Conservation (phyloP, 2,329 filamentous ascomycete genomes). For the Didymella lethalis region DNA sequence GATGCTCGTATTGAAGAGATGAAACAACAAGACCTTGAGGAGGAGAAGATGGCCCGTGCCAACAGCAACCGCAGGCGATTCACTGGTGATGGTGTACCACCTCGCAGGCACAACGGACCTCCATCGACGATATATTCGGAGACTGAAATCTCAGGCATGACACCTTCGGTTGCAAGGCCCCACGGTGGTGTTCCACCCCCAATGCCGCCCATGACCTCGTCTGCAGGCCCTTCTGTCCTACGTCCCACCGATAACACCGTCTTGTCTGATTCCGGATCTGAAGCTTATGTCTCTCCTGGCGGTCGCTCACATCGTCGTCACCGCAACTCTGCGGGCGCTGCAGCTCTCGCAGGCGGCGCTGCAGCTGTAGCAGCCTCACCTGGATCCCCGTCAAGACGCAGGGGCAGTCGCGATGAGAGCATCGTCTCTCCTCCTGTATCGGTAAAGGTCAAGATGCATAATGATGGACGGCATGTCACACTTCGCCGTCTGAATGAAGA, state of each 20-base stretch:
- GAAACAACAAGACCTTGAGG: slow-evolving; percentile 59
- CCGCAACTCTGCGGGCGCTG: slow-evolving; percentile 33
- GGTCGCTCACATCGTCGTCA: slow-evolving; percentile 46
- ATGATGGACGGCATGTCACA: slow-evolving; percentile 69
- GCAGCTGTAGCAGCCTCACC: slow-evolving; percentile 36
- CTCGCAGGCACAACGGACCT: slow-evolving; percentile 37
- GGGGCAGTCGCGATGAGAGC: slow-evolving; percentile 52
- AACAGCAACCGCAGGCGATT: slow-evolving; percentile 67
- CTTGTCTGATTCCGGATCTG: slow-evolving; percentile 53
- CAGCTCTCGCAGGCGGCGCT: slow-evolving; percentile 38
- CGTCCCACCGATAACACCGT: slow-evolving; percentile 48
- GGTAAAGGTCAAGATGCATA: slow-evolving; percentile 71
- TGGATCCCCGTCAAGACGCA: slow-evolving; percentile 42
- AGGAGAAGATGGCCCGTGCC: slow-evolving; percentile 61
- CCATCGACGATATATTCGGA: slow-evolving; percentile 55
- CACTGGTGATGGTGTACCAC: slow-evolving; percentile 69
- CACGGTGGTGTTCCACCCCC: slow-evolving; percentile 38
- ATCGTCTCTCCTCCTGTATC: slow-evolving; percentile 67
- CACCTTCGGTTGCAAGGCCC: slow-evolving; percentile 54
- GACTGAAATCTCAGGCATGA: slow-evolving; percentile 53
- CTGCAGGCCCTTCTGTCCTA: slow-evolving; percentile 44
- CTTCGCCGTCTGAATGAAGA: slow-evolving; percentile 67
- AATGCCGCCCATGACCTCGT: slow-evolving; percentile 39
- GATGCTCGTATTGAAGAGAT: slow-evolving; percentile 67
- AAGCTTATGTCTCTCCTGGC: slow-evolving; percentile 49